Conservation (phyloP, 345 rosid genomes). For the Melaleuca quinquenervia region DNA sequence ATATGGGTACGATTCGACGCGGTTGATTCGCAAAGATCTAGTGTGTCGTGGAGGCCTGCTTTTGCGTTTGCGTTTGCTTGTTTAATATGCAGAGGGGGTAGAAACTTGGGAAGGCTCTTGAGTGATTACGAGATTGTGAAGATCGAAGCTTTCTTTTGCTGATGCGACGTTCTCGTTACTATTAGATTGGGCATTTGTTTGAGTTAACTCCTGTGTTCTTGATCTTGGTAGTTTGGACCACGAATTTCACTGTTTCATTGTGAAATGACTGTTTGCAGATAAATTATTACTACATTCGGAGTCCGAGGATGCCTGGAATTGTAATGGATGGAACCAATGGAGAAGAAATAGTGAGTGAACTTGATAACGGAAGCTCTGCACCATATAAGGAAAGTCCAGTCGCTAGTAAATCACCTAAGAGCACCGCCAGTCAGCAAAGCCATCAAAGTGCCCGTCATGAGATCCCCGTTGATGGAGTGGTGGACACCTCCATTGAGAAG, state of each 20-base stretch:
- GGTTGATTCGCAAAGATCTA: not conserved
- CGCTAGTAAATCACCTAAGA: constrained; percentile 19
- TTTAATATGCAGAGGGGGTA: not conserved
- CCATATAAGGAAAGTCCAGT: constrained; percentile 26
- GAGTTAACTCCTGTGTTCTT: not conserved
- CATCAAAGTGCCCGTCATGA: constrained; percentile 5
- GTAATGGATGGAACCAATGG: constrained; percentile 33
- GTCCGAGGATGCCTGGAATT: constrained; percentile 21
- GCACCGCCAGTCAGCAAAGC: constrained; percentile 15
- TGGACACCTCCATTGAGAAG: constrained; percentile 57
- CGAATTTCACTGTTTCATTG: constrained; percentile 7
- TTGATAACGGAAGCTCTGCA: constrained; percentile 14
- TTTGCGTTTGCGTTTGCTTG: not conserved
- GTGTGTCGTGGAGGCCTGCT: not conserved
- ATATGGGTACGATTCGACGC: not conserved
- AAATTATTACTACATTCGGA: not conserved
- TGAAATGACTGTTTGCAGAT: not conserved
- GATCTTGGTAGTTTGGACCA: not conserved
- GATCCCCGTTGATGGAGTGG: constrained; percentile 14
- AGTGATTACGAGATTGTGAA: not conserved
- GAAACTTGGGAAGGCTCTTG: not conserved
- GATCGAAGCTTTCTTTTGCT: not conserved
- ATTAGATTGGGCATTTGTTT: not conserved
- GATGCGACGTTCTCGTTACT: not conserved
- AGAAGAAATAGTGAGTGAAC: constrained; percentile 19